Evolutionary conservation across 345 rosid species (phyloP), one percentile per base, ranked within the genome.

Genomic region (Lenwebbia sp.): DNA sequence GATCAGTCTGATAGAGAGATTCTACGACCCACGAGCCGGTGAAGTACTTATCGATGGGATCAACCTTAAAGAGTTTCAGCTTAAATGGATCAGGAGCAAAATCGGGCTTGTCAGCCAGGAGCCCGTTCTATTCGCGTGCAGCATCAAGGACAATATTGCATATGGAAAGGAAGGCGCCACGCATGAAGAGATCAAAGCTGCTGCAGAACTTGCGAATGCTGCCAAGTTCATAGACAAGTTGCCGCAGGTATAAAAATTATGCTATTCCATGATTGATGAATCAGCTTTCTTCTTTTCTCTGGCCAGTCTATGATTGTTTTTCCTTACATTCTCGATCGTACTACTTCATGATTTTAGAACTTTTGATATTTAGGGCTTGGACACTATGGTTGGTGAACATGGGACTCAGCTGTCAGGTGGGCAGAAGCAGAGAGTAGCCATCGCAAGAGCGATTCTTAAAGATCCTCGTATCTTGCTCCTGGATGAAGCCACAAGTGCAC

Each of bases 361-460:
- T 70, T 70, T 70, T 33, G 13, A 70, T 21, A 70, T 23, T 25
- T 87, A 92, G 93, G 93, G 92, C 56, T 19, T 90, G 26, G 91
- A 88, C 70, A 90, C 93, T 13, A 90, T 89, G 91, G 92, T 90
- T n/a, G 93, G 93, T 7, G 93, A 90, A 62, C 93, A 90, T 83
- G 93, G 92, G 82, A 90, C 90, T 51, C 93, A 89, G 87, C 92
- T 92, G 41, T 92, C 92, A 0, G 93, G 92, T 10, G 93, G 93
- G 41, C 93, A 92, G 88, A 90, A 92, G 88, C 93, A 92, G 83
- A 86, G 92, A 82, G 85, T 90, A 52, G 92, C 92, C 37, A 90
- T 90, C 54, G 92, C 92, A 19, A 88, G 92, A 86, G 92, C 92
- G 19, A 90, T 89, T 49, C 86, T 90, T 50, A 90, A 90, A 65